Percentiles rank a stretch among this genome's conserved stretches.
These are phyloP conservation scores for Zymoseptoria passerinii DNA, from an alignment of 2,329 filamentous ascomycete genomes.

Conservation along the genomic window DNA sequence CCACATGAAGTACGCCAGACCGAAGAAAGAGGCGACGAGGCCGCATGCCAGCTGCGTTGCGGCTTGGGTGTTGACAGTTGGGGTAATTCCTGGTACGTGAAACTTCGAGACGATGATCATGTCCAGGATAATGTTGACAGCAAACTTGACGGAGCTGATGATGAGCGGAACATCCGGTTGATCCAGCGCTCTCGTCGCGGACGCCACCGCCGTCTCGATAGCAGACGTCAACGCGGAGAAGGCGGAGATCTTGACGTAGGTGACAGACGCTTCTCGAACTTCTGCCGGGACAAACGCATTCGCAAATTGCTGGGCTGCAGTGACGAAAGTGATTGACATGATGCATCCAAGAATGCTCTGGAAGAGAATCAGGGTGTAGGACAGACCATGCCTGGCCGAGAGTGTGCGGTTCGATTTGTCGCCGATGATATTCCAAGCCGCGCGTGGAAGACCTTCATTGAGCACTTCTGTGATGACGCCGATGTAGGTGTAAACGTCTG, in stretches of 20 bases:
- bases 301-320: conserved; percentile 48
- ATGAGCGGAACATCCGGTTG: conserved; percentile 60
- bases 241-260: conserved; percentile 56
- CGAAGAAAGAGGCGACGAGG: conserved; percentile 46
- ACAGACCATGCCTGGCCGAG: conserved; percentile 47
- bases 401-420: conserved; percentile 50
- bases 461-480: conserved; percentile 58
- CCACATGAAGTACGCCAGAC: conserved; percentile 53
- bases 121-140: conserved; percentile 59
- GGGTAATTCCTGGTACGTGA: conserved; percentile 47
- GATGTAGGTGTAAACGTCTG: conserved; percentile 63
- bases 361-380: conserved; percentile 49
- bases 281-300: conserved; percentile 54
- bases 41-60: conserved; percentile 55
- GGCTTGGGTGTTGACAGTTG: conserved; percentile 58
- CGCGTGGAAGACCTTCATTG: conserved; percentile 63
- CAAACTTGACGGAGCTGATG: conserved; percentile 56
- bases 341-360: conserved; percentile 51
- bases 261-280: conserved; percentile 49
- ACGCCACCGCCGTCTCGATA: conserved; percentile 54
- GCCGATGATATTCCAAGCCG: conserved; percentile 61
- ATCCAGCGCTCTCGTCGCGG: conserved; percentile 57
- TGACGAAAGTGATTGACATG: conserved; percentile 52
- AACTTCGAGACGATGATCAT: conserved; percentile 59
- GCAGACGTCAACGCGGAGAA: conserved; percentile 56